Conservation (phyloP, 2,329 filamentous ascomycete genomes). For the Graphium sp. region DNA sequence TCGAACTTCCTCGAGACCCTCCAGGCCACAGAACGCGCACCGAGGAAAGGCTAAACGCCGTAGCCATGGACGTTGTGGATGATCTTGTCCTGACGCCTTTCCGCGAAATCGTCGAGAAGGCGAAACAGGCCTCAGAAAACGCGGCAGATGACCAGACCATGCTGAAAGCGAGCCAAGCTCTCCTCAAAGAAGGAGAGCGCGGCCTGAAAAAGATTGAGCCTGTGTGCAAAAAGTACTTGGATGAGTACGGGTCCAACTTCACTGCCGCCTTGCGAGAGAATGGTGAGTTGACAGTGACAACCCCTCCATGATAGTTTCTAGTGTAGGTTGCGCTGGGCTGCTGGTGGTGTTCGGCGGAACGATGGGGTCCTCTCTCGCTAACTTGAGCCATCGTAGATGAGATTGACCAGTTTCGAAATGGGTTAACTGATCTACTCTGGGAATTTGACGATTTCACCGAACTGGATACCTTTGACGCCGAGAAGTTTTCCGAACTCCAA, state of each 20-base stretch:
- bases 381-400: constrained; percentile 18
- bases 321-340: no score
- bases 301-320: no score
- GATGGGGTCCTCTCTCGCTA: no score
- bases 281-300: constrained; percentile 17
- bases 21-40: no score
- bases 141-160: constrained; percentile 25
- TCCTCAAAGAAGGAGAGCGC: constrained; percentile 30
- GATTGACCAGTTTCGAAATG: constrained; percentile 27
- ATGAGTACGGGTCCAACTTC: constrained; percentile 31
- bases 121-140: constrained; percentile 26
- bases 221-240: constrained; percentile 27
- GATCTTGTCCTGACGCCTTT: constrained; percentile 33
- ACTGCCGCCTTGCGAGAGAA: constrained; percentile 34
- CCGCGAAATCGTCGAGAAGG: constrained; percentile 34
- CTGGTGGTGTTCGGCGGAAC: no score
- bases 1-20: no score
- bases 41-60: no score
- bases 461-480: constrained; percentile 28
- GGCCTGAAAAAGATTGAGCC: constrained; percentile 33
- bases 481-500: constrained; percentile 30
- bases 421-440: constrained; percentile 33
- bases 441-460: constrained; percentile 39
- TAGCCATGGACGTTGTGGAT: constrained; percentile 19
- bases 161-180: constrained; percentile 28